Evolutionary conservation across 2,329 filamentous ascomycete genomes (phyloP).

Genomic region (Paracorniculantispora psalliotae): DNA sequence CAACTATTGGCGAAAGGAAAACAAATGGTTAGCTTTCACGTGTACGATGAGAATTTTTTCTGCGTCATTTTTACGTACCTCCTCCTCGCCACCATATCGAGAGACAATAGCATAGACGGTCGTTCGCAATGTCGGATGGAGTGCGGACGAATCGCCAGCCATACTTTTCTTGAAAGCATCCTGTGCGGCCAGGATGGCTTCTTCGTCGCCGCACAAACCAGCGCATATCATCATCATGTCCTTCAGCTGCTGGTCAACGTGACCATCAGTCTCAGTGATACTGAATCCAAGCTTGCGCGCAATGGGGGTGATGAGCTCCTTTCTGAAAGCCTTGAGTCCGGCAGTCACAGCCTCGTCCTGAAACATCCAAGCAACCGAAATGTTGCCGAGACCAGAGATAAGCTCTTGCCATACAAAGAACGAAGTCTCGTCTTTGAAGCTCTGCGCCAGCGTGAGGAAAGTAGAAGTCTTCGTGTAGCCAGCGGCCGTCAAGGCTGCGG

Average conservation of each 20-base stretch:
- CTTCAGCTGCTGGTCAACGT: slow-evolving; percentile 93
- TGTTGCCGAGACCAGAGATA: slow-evolving; percentile 65
- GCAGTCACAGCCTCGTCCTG: slow-evolving; percentile 70
- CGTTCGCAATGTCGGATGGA: slow-evolving; percentile 86
- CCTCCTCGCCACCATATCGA: slow-evolving; percentile 69
- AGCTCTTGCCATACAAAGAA: slow-evolving; percentile 97
- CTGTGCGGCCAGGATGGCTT: slow-evolving; percentile 72
- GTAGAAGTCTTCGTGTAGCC: slow-evolving; percentile 96
- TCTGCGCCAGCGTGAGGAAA: slow-evolving; percentile 76
- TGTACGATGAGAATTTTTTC: too few species aligned
- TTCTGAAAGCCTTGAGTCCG: slow-evolving; percentile 77
- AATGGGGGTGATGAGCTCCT: slow-evolving; percentile 69
- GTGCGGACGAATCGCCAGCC: slow-evolving; percentile 69
- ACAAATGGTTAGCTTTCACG: not conserved
- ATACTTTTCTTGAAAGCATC: slow-evolving; percentile 87
- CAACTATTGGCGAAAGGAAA: slow-evolving; percentile 48
- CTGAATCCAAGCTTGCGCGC: slow-evolving; percentile 84
- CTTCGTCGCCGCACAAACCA: slow-evolving; percentile 73
- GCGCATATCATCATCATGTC: slow-evolving; percentile 80
- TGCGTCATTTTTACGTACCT: slow-evolving; percentile 52
- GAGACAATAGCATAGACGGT: slow-evolving; percentile 83
- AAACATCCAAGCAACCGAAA: slow-evolving; percentile 75
- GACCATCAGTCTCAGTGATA: slow-evolving; percentile 78
- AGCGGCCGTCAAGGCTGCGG: slow-evolving; percentile 80
- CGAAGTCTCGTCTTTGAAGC: slow-evolving; percentile 76